Evolutionary conservation across 441 rosid species (phyloP).

Genomic region (Populus trichocarpa): DNA sequence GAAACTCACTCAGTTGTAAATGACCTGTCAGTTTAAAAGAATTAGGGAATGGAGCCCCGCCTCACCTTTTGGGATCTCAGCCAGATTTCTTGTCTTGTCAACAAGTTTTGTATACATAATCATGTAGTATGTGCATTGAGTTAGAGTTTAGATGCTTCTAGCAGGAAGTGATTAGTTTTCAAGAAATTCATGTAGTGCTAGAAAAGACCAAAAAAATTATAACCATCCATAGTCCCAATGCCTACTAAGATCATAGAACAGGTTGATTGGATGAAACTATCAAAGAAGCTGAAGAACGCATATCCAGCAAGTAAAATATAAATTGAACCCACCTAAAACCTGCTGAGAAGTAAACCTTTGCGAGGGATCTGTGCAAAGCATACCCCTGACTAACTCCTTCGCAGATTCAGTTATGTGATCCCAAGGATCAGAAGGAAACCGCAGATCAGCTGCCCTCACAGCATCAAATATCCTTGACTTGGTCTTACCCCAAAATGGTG

Average conservation of each 20-base stretch:
- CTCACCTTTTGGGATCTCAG: background rate
- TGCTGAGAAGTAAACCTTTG: slow-evolving; percentile 49
- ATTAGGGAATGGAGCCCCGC: background rate
- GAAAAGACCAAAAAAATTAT: background rate
- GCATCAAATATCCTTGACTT: slow-evolving; percentile 67
- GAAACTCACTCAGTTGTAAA: background rate
- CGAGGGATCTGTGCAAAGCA: slow-evolving; percentile 53
- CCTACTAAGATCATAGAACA: background rate
- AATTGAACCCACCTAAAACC: slow-evolving; percentile 50
- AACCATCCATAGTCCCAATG: background rate
- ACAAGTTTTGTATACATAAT: background rate
- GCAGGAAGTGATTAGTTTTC: background rate
- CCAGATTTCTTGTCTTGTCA: background rate
- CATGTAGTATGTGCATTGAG: background rate
- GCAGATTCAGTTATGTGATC: slow-evolving; percentile 49
- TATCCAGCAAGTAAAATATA: background rate
- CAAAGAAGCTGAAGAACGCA: background rate
- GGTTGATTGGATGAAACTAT: background rate
- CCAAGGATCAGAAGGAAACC: slow-evolving; percentile 60
- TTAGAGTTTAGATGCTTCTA: background rate
- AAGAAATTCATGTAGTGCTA: background rate
- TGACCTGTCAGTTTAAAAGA: background rate
- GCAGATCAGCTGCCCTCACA: slow-evolving; percentile 60
- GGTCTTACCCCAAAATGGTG: slow-evolving; percentile 73
- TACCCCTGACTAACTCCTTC: slow-evolving; percentile 47